Evolutionary conservation across 352 stramenopile species (phyloP), one percentile per base, ranked within the genome.

Genomic region (Phytopythium cucurbitacearum): DNA sequence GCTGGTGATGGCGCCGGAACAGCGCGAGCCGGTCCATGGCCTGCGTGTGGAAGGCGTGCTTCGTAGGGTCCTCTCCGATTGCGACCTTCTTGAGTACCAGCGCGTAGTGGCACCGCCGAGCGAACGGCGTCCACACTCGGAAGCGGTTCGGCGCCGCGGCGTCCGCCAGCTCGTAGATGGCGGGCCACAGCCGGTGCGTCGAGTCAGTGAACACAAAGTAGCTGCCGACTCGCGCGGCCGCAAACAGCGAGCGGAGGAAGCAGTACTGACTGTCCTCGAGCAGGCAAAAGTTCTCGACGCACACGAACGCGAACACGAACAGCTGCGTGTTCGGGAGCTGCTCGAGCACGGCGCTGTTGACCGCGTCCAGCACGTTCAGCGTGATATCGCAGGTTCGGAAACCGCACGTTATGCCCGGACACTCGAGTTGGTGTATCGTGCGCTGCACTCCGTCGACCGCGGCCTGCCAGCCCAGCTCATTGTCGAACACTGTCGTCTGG

Each of bases 271-370:
- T 78, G 47, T 73, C 56, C 16, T 64, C 60, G 3, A 89, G 60
- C 11, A 87, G 59, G 43, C 62, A 71, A 16, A 78, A 86, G 50
- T 87, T 89, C 48, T 89, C 79, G 34, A 86, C 79, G 46, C 76
- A 87, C 38, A 89, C 79, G 50, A 89, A 89, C 6, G 76, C 79
- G 38, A 89, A 89, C 21, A 87, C 57, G 32, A 87, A 79, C 2
- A 87, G 47, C 11, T 84, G 58, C 4, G 68, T 85, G 13, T 44
- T 32, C 2, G 39, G 16, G 5, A 77, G 37, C 12, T 79, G 63
- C 39, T 47, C 28, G 10, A 39, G 33, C 1, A 81, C 72, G 9
- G 57, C 59, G 0, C 42, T 16, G 33, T 90, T 90, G 28, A 85
- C 65, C 9, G 44, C 32, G 3, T 59, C 46, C 7, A 64, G 32